Evolutionary conservation across 2,329 filamentous ascomycete species (phyloP).

Genomic region (Dactylellina leptospora): DNA sequence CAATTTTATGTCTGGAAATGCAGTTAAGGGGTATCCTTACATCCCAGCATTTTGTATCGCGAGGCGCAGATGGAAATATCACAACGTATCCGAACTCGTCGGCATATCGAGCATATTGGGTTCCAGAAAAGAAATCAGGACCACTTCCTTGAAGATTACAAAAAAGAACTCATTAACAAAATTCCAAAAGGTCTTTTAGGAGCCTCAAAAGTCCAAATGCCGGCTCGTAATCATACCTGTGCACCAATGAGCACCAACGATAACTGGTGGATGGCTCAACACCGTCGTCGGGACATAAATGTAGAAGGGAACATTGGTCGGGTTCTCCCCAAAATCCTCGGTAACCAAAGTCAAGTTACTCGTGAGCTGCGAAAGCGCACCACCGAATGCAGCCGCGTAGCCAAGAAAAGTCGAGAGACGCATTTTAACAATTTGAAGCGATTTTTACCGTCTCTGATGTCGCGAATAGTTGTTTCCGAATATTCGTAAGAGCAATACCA

Average conservation of each 20-base stretch:
- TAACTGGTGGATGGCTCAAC: constrained; percentile 17
- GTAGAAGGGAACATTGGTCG: constrained; percentile 33
- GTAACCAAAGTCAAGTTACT: constrained; percentile 33
- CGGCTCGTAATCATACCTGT: constrained; percentile 8
- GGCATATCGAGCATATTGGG: constrained; percentile 29
- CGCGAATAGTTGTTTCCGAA: too few relatives aligned
- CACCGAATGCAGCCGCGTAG: constrained; percentile 9
- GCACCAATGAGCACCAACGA: constrained; percentile 43
- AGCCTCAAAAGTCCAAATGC: not conserved
- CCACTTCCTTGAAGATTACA: constrained; percentile 34
- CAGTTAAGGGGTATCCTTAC: too few relatives aligned
- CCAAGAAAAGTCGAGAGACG: constrained; percentile 29
- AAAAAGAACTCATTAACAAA: too few relatives aligned
- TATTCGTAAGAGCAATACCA: too few relatives aligned
- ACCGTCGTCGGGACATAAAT: constrained; percentile 35
- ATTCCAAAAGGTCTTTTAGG: too few relatives aligned
- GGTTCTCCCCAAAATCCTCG: constrained; percentile 39
- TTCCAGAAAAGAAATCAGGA: constrained; percentile 27
- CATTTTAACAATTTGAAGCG: constrained; percentile 3
- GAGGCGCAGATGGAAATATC: constrained; percentile 49
- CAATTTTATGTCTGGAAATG: too few relatives aligned
- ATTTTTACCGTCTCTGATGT: too few relatives aligned
- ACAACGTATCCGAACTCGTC: constrained; percentile 46
- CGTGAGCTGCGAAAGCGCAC: constrained; percentile 31
- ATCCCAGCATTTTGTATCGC: constrained; percentile 57